These are phyloP conservation scores for Xerocomus brunneocitrinus DNA, from an alignment of 768 basidiomycete genomes.

Conservation along the genomic window DNA sequence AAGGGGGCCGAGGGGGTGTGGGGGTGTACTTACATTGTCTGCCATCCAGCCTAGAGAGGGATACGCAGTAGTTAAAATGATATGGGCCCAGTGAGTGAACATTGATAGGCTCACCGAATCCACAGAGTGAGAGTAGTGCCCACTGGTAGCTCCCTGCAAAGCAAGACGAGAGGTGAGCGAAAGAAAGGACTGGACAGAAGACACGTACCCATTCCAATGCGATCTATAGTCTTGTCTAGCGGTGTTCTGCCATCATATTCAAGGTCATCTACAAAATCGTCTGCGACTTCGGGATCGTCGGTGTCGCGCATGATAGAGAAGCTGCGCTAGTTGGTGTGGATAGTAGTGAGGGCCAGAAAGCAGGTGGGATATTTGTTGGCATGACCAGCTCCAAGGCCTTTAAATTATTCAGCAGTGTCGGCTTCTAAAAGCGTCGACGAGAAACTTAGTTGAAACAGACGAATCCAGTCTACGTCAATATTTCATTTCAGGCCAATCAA, in stretches of 20 bases:
- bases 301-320: slow-evolving; percentile 39
- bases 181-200: background rate
- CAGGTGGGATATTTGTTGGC: slow-evolving; percentile 19
- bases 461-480: background rate
- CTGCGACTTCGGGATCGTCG: slow-evolving; percentile 28
- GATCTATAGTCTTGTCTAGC: slow-evolving; percentile 83
- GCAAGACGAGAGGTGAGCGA: background rate
- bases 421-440: no score
- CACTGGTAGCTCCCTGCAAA: slow-evolving; percentile 68
- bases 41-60: slow-evolving; percentile 75
- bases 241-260: slow-evolving; percentile 47
- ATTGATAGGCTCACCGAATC: slow-evolving; percentile 65
- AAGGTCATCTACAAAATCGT: slow-evolving; percentile 18
- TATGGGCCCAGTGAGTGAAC: background rate
- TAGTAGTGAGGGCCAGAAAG: slow-evolving; percentile 41
- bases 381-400: background rate
- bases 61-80: background rate
- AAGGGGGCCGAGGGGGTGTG: slow-evolving; percentile 14
- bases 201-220: slow-evolving; percentile 77
- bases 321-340: slow-evolving; percentile 21
- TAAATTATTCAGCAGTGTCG: background rate
- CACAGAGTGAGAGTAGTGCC: slow-evolving; percentile 78
- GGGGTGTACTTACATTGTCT: slow-evolving; percentile 63
- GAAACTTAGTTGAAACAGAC: no score
- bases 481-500: background rate